These are phyloP conservation scores for Musa itinerans DNA, from an alignment of 176 grass and related monocot genomes.

Conservation along the genomic window DNA sequence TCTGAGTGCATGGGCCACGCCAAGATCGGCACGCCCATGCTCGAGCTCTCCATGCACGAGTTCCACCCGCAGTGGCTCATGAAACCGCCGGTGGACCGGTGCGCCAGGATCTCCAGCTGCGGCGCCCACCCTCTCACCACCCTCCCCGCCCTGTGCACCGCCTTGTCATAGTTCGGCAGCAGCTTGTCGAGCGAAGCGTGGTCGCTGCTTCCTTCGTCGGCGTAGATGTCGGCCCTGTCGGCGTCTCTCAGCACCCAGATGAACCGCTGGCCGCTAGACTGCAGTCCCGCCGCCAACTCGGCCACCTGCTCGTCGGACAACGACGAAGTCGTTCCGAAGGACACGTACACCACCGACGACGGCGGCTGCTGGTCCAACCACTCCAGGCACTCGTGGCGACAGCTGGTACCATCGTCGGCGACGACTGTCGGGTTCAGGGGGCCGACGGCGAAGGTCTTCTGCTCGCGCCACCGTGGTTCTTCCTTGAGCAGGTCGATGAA, in stretches of 20 bases:
- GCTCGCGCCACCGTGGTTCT: not conserved
- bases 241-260: conserved; percentile 37
- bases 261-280: conserved; percentile 22
- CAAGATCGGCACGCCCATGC: conserved; percentile 45
- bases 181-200: not conserved
- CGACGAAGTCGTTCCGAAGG: conserved; percentile 23
- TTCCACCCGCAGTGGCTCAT: conserved; percentile 87
- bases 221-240: conserved; percentile 28
- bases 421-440: conserved; percentile 9
- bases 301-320: conserved; percentile 16
- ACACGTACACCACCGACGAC: conserved; percentile 26
- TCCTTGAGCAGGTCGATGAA: conserved; percentile 16
- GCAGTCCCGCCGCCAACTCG: conserved; percentile 26
- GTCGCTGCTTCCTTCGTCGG: not conserved
- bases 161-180: not conserved
- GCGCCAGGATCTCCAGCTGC: conserved; percentile 12
- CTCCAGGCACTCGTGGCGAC: conserved; percentile 22
- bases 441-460: conserved; percentile 24
- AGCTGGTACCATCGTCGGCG: not conserved
- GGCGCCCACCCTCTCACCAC: conserved; percentile 10
- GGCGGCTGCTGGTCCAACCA: conserved; percentile 35
- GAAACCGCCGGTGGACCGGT: conserved; percentile 28
- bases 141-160: not conserved
- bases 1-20: conserved; percentile 70
- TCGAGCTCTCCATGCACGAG: conserved; percentile 55